Evolutionary conservation across 2,329 filamentous ascomycete species (phyloP).

Genomic region (Cadophora sp.): DNA sequence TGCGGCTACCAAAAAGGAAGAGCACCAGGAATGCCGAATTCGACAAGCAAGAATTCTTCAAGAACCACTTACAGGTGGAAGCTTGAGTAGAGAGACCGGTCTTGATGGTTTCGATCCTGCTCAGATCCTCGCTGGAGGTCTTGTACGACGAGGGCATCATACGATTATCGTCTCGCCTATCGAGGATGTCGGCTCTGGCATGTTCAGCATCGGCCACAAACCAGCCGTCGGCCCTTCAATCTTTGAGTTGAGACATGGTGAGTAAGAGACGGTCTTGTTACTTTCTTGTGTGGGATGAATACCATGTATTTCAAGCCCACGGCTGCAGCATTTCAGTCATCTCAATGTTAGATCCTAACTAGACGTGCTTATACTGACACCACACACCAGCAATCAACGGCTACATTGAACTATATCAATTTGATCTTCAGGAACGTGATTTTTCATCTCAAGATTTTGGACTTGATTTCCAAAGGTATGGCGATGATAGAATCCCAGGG

Average conservation of each 20-base stretch:
- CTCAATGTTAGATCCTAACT: neutral
- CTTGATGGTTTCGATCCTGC: conserved; percentile 21
- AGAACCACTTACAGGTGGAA: conserved; percentile 32
- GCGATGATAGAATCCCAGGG: neutral
- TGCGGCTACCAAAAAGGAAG: conserved; percentile 11
- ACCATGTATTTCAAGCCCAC: neutral
- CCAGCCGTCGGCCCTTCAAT: conserved; percentile 21
- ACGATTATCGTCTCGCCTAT: neutral
- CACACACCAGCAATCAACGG: neutral
- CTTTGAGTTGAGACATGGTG: conserved; percentile 26
- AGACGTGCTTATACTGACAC: neutral
- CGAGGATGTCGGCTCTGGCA: neutral
- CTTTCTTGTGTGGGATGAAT: neutral
- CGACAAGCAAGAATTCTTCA: conserved; percentile 30
- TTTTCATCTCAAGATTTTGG: neutral
- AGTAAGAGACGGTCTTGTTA: neutral
- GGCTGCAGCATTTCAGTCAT: neutral
- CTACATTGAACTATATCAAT: neutral
- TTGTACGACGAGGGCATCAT: conserved; percentile 23
- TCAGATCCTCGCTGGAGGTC: conserved; percentile 28
- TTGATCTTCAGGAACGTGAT: neutral
- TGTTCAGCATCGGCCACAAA: conserved; percentile 30
- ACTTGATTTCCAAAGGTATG: neutral
- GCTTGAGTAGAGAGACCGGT: conserved; percentile 35
- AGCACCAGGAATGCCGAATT: conserved; percentile 34